Evolutionary conservation across 805 yeast genomes (phyloP).

Genomic region (Kodamaea hsintzibuensis): DNA sequence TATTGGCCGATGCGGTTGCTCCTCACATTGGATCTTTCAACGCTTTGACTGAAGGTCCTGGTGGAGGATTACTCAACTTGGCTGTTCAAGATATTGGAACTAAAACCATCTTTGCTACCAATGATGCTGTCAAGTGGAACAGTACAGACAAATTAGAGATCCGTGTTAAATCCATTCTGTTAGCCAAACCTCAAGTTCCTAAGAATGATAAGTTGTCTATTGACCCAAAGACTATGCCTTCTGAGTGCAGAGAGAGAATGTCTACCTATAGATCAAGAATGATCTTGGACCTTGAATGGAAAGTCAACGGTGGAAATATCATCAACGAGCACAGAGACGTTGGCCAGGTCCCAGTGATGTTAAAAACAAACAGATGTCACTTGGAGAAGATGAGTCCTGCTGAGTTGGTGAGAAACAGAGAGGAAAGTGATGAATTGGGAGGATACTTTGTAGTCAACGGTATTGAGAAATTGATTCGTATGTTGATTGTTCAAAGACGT

Average conservation of each 20-base stretch:
- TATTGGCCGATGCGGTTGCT: slow-evolving; percentile 82
- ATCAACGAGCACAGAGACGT: slow-evolving; percentile 81
- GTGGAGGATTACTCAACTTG: slow-evolving; percentile 79
- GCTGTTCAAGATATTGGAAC: slow-evolving; percentile 89
- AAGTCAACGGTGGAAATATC: slow-evolving; percentile 86
- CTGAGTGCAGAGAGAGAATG: slow-evolving; percentile 85
- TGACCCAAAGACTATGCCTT: slow-evolving; percentile 78
- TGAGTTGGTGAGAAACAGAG: slow-evolving; percentile 73
- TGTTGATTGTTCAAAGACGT: slow-evolving; percentile 97
- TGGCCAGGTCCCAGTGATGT: slow-evolving; percentile 90
- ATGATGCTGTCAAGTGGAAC: slow-evolving; percentile 50
- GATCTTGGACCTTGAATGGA: slow-evolving; percentile 77
- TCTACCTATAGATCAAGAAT: slow-evolving; percentile 77
- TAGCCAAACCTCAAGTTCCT: slow-evolving; percentile 80
- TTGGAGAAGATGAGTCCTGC: slow-evolving; percentile 79
- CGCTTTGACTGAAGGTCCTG: slow-evolving; percentile 87
- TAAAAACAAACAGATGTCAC: slow-evolving; percentile 89
- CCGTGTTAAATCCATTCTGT: slow-evolving; percentile 86
- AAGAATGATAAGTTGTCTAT: slow-evolving; percentile 69
- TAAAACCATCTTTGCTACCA: slow-evolving; percentile 81
- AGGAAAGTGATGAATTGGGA: slow-evolving; percentile 94
- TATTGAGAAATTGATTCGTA: slow-evolving; percentile 92
- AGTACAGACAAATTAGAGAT: slow-evolving; percentile 83
- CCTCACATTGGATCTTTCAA: slow-evolving; percentile 97
- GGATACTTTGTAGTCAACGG: slow-evolving; percentile 97